These are phyloP conservation scores for Talaromyces liani DNA, from an alignment of 495 filamentous ascomycete species.

Conservation along the genomic window DNA sequence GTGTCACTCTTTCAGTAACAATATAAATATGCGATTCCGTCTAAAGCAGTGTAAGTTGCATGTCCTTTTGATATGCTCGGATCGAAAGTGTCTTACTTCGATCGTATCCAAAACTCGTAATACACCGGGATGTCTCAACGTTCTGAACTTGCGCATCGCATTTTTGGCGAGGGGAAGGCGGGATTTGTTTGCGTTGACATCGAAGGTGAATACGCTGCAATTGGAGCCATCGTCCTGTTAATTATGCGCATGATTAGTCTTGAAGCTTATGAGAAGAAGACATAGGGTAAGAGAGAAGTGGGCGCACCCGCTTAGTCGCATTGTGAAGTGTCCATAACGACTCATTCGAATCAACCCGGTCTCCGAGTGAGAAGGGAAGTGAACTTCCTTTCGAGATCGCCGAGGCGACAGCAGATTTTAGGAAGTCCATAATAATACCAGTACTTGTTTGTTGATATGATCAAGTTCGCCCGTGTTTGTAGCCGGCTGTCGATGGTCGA, in stretches of 20 bases:
- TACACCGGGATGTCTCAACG: conserved; percentile 87
- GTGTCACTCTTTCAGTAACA: conserved; percentile 81
- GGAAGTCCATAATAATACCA: conserved; percentile 70
- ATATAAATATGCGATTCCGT: conserved; percentile 92
- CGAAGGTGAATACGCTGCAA: conserved; percentile 96
- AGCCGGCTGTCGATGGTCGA: not conserved
- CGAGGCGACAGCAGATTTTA: conserved; percentile 94
- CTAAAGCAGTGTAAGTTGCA: conserved; percentile 33
- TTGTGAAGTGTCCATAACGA: conserved; percentile 92
- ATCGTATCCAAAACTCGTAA: conserved; percentile 89
- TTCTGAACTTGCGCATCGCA: conserved; percentile 83
- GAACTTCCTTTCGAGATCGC: conserved; percentile 91
- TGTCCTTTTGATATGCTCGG: not conserved
- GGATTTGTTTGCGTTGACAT: conserved; percentile 68
- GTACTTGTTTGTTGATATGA: not conserved
- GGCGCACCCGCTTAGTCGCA: conserved; percentile 72
- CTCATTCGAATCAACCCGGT: conserved; percentile 78
- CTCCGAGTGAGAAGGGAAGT: conserved; percentile 86
- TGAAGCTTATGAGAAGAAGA: not conserved
- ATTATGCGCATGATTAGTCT: conserved; percentile 5
- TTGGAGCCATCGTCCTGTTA: conserved; percentile 79
- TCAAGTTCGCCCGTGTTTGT: not conserved
- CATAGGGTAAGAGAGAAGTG: not conserved
- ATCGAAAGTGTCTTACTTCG: conserved; percentile 51
- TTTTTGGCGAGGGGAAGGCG: conserved; percentile 83